phyloP scores from a whole-genome alignment of 1,284 basidiomycete genomes.

The Boletellus dicymbophilus region DNA sequence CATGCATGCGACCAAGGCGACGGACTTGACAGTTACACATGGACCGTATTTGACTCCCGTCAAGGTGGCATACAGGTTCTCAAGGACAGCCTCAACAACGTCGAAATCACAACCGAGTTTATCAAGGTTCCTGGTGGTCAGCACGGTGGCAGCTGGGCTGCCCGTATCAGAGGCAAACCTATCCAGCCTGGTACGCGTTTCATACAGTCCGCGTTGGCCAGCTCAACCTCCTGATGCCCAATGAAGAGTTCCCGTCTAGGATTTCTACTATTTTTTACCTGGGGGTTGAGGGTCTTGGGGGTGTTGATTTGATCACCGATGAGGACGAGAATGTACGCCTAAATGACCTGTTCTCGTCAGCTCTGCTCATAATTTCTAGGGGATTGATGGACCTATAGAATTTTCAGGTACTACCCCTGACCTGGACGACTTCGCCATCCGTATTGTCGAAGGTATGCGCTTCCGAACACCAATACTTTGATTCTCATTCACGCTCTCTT shows the following conservation, averaged over 20 bases:
- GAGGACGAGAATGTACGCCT: conserved; percentile 69
- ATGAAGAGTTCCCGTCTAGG: conserved; percentile 53
- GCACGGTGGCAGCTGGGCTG: conserved; percentile 89
- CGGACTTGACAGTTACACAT: conserved; percentile 79
- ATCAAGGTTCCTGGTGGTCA: conserved; percentile 80
- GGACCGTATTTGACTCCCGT: conserved; percentile 86
- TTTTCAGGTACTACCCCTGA: conserved; percentile 76
- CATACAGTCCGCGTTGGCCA: not conserved
- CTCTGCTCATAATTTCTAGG: conserved; percentile 46
- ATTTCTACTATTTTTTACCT: conserved; percentile 84
- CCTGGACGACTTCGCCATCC: conserved; percentile 80
- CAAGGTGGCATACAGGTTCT: conserved; percentile 86
- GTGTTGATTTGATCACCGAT: conserved; percentile 75
- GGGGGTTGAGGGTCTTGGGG: conserved; percentile 86
- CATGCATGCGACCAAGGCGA: conserved; percentile 93
- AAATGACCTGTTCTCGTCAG: not conserved
- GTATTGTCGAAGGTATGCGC: conserved; percentile 74
- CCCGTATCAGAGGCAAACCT: conserved; percentile 82
- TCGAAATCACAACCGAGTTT: conserved; percentile 83
- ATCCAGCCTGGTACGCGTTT: conserved; percentile 59
- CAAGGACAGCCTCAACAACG: conserved; percentile 81
- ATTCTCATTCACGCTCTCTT: conserved; percentile 5
- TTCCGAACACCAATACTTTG: not conserved
- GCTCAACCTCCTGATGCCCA: conserved; percentile 5
- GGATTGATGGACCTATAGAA: conserved; percentile 66